Evolutionary conservation across 2,329 filamentous ascomycete species (phyloP).

Genomic region (Alternaria sp.): DNA sequence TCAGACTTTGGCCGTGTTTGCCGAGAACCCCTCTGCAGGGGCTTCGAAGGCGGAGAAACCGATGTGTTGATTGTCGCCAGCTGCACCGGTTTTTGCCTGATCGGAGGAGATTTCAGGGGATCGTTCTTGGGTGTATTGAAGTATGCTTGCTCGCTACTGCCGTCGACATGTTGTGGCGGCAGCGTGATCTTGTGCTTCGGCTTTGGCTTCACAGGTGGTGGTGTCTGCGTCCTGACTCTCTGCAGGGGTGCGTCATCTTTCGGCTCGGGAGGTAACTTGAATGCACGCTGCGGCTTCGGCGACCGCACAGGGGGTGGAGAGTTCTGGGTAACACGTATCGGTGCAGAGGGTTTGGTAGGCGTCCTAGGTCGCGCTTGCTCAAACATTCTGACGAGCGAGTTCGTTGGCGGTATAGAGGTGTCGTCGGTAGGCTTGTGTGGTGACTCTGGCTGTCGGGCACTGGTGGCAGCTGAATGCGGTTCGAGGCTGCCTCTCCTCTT

Average conservation of each 20-base stretch:
- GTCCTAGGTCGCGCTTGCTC: constrained; percentile 60
- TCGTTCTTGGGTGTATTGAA: constrained; percentile 33
- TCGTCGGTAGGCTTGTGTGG: constrained; percentile 59
- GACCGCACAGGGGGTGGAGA: constrained; percentile 50
- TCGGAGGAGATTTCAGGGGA: constrained; percentile 34
- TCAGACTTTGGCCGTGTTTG: constrained; percentile 34
- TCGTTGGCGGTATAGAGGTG: constrained; percentile 68
- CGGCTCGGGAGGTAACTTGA: constrained; percentile 42
- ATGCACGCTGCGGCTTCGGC: constrained; percentile 53
- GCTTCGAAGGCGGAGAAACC: constrained; percentile 27
- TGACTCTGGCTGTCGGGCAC: constrained; percentile 4
- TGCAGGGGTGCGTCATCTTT: constrained; percentile 27
- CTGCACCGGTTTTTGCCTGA: constrained; percentile 39
- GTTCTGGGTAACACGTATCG: constrained; percentile 31
- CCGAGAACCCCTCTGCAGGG: constrained; percentile 28
- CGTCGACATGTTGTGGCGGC: constrained; percentile 27
- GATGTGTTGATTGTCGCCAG: constrained; percentile 32
- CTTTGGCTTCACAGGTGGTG: constrained; percentile 43
- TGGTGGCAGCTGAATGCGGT: constrained; percentile 25
- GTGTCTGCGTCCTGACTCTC: constrained; percentile 32
- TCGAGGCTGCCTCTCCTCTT: constrained; percentile 29
- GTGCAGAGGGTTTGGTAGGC: constrained; percentile 24
- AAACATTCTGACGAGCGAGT: constrained; percentile 73
- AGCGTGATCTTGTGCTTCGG: constrained; percentile 37
- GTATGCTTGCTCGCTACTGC: constrained; percentile 20